Evolutionary conservation across 768 basidiomycete genomes (phyloP), one percentile per base, ranked within the genome.

Genomic region (Favolaschia claudopus): DNA sequence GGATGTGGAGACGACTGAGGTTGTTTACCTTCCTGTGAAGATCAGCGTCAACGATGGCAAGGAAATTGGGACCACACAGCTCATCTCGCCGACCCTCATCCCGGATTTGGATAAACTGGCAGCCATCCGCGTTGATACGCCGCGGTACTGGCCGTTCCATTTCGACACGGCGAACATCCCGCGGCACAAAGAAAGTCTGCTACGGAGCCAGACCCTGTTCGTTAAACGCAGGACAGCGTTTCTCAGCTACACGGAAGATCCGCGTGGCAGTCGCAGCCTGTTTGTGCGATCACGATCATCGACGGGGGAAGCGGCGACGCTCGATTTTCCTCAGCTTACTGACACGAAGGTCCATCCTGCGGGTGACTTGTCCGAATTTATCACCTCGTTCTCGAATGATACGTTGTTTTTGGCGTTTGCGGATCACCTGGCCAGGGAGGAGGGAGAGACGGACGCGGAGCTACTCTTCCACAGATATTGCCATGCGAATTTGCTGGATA

Each of bases 211-310:
- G 64, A 96, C 93, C 0, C 79, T 99, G 28, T 95, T 87, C 63
- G 96, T 99, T 59, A 96, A 98, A 72, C 88, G 96, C 17, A 83
- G 93, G 25, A 91, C 95, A 0, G 95, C 95, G 1, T 96, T 95
- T 72, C 79, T 98, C 40, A 93, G 92, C 69, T 99, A 99, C 69
- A 89, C 89, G 5, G 92, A 95, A 64, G 97, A 99, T 72, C 93
- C 97, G 0, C 86, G 92, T 63, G 96, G 96, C 9, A 96, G 94
- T 66, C 85, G 95, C 42, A 94, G 92, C 72, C 81, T 97, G 12
- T 96, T 95, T 66, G 89, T 95, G 10, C 88, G 93, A 13, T 92
- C 94, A 15, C 92, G 94, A 17, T 87, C 90, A 14, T 90, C 92
- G 28, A 85, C 89, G 5, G 93, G 93, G 3, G 92, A 95, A 65